phyloP scores from a whole-genome alignment of 768 basidiomycete species.

The Rhodotorula toruloides region DNA sequence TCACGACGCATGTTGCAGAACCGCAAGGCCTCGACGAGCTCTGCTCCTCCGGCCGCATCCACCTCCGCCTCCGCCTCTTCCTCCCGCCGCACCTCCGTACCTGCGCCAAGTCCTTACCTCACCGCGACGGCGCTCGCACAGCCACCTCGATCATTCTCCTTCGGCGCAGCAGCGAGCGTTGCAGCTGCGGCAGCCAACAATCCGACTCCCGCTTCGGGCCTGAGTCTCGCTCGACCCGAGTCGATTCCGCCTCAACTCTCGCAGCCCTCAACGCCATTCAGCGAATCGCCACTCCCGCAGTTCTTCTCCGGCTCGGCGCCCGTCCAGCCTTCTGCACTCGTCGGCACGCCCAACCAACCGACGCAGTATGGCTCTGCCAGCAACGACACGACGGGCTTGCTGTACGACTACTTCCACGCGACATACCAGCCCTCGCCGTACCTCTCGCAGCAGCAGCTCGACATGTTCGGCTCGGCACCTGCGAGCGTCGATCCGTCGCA shows the following conservation, averaged over 20 bases:
- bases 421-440: conserved; percentile 19
- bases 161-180: conserved; percentile 12
- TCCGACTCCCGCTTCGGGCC: conserved; percentile 22
- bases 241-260: background rate
- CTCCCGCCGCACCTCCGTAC: conserved; percentile 11
- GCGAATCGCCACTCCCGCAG: background rate
- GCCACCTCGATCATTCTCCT: conserved; percentile 15
- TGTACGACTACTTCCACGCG: conserved; percentile 38
- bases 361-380: conserved; percentile 14
- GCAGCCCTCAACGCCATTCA: conserved; percentile 8
- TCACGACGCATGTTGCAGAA: background rate
- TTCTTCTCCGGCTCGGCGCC: conserved; percentile 27
- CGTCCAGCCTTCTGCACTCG: conserved; percentile 6
- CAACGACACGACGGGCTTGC: conserved; percentile 18
- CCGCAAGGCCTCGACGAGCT: background rate
- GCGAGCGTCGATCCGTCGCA: conserved; percentile 34
- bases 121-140: conserved; percentile 29
- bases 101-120: conserved; percentile 27
- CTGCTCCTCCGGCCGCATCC: background rate
- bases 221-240: conserved; percentile 25
- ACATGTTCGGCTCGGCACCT: conserved; percentile 19
- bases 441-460: conserved; percentile 7
- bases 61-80: background rate
- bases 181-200: background rate
- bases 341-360: conserved; percentile 23